Conservation (phyloP, 2,329 filamentous ascomycete genomes). For the Aspergillus neoniger region DNA sequence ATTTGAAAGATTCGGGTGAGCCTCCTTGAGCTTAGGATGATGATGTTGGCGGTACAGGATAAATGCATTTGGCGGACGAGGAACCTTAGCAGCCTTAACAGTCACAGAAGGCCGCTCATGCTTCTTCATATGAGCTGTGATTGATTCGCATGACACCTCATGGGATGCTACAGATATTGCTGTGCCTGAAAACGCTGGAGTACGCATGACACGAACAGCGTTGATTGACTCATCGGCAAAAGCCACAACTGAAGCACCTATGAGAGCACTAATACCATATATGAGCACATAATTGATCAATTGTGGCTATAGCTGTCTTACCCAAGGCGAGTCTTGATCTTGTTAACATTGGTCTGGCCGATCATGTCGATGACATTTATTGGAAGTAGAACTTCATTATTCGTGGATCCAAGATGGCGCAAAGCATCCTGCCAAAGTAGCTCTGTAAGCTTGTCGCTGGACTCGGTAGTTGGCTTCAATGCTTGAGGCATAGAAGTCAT, state of each 20-base stretch:
- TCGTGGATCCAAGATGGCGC: conserved; percentile 31
- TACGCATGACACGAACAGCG: conserved; percentile 33
- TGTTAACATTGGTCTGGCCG: conserved; percentile 32
- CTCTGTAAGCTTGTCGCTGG: conserved; percentile 25
- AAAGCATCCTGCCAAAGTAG: conserved; percentile 35
- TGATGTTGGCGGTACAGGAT: conserved; percentile 49
- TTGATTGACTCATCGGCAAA: conserved; percentile 32
- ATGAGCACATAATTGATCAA: conserved; percentile 11
- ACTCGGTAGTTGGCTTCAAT: conserved; percentile 17
- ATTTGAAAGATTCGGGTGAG: conserved; percentile 46
- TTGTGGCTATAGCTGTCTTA: conserved; percentile 18
- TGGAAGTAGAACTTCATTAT: conserved; percentile 37
- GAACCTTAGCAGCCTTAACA: conserved; percentile 37
- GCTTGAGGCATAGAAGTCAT: conserved; percentile 19
- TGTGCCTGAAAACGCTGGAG: conserved; percentile 27
- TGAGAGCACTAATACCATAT: conserved; percentile 24
- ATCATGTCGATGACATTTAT: conserved; percentile 33
- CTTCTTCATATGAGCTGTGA: conserved; percentile 8
- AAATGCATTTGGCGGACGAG: conserved; percentile 50
- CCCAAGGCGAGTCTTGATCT: conserved; percentile 35
- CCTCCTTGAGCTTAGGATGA: conserved; percentile 39
- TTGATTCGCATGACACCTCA: conserved; percentile 17
- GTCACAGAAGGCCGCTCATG: conserved; percentile 6
- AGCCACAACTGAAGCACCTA: conserved; percentile 29
- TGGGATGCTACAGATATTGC: conserved; percentile 27